These are phyloP conservation scores for Drosera spatulata DNA, from an alignment of 179 eudicot genomes.

Conservation along the genomic window DNA sequence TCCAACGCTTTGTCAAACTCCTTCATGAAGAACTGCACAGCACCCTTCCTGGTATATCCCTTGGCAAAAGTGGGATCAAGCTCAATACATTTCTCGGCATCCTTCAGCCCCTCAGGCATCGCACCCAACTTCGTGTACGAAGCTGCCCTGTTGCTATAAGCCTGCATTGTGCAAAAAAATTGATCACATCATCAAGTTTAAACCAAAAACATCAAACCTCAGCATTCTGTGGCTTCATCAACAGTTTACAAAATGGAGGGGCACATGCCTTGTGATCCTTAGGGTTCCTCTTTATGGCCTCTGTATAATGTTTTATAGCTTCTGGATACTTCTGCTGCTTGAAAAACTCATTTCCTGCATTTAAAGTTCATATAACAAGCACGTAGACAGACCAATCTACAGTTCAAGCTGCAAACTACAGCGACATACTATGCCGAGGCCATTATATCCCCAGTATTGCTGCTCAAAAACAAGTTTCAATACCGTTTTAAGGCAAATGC, in stretches of 20 bases:
- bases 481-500: no score
- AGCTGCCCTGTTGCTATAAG: constrained; percentile 91
- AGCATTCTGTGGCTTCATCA: not conserved
- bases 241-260: not conserved
- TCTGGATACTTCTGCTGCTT: constrained; percentile 83
- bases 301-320: constrained; percentile 75
- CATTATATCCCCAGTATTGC: no score
- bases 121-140: constrained; percentile 85
- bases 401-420: no score
- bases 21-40: constrained; percentile 91
- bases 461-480: no score
- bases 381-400: not conserved
- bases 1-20: constrained; percentile 86
- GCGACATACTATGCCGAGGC: no score
- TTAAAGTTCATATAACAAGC: not conserved
- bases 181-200: no score
- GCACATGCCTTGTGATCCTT: constrained; percentile 52
- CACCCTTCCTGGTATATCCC: constrained; percentile 92
- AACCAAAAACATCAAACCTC: not conserved
- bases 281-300: constrained; percentile 78
- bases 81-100: constrained; percentile 92
- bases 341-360: constrained; percentile 63
- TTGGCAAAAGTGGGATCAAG: constrained; percentile 80
- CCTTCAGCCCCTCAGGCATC: constrained; percentile 88
- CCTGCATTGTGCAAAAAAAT: constrained; percentile 20